Conservation (phyloP, 1,284 basidiomycete genomes). For the Cutaneotrichosporon sp. region DNA sequence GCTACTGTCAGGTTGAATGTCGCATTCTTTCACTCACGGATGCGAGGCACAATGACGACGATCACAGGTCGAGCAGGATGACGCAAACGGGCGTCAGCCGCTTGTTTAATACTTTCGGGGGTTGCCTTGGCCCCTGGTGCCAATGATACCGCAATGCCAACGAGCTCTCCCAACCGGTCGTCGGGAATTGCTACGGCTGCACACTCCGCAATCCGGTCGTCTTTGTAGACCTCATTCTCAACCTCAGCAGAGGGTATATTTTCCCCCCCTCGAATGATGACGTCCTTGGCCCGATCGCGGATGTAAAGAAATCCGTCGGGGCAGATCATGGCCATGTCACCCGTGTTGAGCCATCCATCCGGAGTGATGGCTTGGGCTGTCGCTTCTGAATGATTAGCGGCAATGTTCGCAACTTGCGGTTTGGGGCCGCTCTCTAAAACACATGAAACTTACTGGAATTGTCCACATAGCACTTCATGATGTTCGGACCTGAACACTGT, state of each 20-base stretch:
- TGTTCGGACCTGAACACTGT: constrained; percentile 33
- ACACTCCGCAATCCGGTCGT: constrained; percentile 32
- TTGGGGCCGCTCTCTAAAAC: too few relatives aligned
- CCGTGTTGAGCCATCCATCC: constrained; percentile 45
- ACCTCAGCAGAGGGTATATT: constrained; percentile 42
- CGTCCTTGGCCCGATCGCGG: constrained; percentile 41
- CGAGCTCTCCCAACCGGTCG: constrained; percentile 34
- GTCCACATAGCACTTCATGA: constrained; percentile 36
- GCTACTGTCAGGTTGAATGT: not conserved
- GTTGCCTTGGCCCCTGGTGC: constrained; percentile 12
- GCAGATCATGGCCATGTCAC: constrained; percentile 36
- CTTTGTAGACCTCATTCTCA: constrained; percentile 38
- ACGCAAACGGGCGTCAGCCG: constrained; percentile 3
- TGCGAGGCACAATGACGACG: constrained; percentile 4
- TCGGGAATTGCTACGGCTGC: constrained; percentile 37
- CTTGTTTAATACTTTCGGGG: constrained; percentile 1
- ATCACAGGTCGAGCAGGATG: constrained; percentile 11
- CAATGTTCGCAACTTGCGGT: not conserved
- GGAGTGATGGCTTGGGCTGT: constrained; percentile 28
- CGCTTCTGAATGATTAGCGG: constrained; percentile 17
- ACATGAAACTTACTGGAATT: constrained; percentile 9
- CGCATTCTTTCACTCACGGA: constrained; percentile 4
- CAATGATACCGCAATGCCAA: constrained; percentile 33
- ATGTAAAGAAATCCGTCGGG: constrained; percentile 38
- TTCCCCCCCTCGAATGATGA: constrained; percentile 45